Percentiles rank a stretch among this genome's conserved stretches.
These are phyloP conservation scores for Elongisporangium senticosum DNA, from an alignment of 352 stramenopile species.

Conservation along the genomic window DNA sequence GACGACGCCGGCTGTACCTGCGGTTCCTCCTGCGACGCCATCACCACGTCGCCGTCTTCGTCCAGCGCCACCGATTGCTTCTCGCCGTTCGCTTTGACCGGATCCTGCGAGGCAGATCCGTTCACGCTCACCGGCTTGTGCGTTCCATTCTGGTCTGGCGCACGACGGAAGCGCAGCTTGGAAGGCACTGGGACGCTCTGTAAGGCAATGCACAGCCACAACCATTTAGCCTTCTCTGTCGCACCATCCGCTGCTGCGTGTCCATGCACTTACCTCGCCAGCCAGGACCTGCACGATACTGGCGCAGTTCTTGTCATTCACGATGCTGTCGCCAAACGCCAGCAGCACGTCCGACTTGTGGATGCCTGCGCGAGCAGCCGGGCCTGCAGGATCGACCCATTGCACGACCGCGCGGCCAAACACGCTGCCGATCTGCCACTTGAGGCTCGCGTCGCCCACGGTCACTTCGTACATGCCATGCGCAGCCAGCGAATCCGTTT, in stretches of 20 bases:
- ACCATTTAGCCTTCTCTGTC: constrained; percentile 2
- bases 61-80: constrained; percentile 7
- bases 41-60: constrained; percentile 65
- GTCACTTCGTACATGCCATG: constrained; percentile 78
- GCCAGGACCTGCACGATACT: constrained; percentile 74
- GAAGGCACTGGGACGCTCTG: constrained; percentile 61
- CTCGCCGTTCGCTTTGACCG: neutral
- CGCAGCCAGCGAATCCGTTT: constrained; percentile 42
- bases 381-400: constrained; percentile 56
- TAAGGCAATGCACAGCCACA: constrained; percentile 3
- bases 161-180: constrained; percentile 65
- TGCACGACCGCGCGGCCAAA: constrained; percentile 82
- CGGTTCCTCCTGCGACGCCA: constrained; percentile 25
- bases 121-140: neutral
- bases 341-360: constrained; percentile 84
- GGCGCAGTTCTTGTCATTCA: constrained; percentile 75
- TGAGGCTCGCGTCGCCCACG: constrained; percentile 67
- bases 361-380: constrained; percentile 61
- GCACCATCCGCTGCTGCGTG: neutral
- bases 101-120: constrained; percentile 3
- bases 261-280: constrained; percentile 44
- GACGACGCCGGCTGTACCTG: neutral
- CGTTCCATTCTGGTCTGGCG: constrained; percentile 23
- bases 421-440: constrained; percentile 82
- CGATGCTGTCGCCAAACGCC: constrained; percentile 58